Evolutionary conservation across 345 rosid species (phyloP), one percentile per base, ranked within the genome.

Genomic region (Rhodamnia rubescens): DNA sequence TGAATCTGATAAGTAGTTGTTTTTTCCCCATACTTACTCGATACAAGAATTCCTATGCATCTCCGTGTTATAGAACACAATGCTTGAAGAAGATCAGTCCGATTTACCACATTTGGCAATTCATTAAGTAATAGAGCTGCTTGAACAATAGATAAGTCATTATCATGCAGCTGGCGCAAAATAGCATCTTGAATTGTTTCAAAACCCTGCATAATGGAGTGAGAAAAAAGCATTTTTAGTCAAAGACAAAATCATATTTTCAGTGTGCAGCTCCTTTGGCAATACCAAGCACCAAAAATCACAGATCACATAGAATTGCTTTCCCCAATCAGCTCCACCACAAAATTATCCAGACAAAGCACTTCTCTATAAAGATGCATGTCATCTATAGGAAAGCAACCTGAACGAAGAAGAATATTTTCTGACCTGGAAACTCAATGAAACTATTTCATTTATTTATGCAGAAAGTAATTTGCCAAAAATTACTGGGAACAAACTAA

Each of bases 111-210:
- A 85, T 89, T 92, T 36, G 96, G 87, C 86, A 95, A 88, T 58
- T 92, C 94, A 83, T 93, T 92, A 57, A 97, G 59, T 83, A 95
- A 91, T 83, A 96, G 86, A 86, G 95, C 95, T 85, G 94, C 94
- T 88, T 86, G 90, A 88, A 97, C 95, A 81, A 97, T 94, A 83
- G 93, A 89, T 82, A 97, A 89, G 89, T 97, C 99, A 88, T 92
- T 93, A 90, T 97, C 99, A 78, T 86, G 89, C 86, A 97, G 94
- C 87, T 94, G 98, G 90, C 90, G 89, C 85, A 94, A 82, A 83
- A 97, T 85, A 44, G 92, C 94, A 90, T 94, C 97, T 88, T 90
- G 92, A 90, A 97, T 87, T 40, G 90, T 89, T 84, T 88, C 90
- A 86, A 95, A 89, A 85, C 90, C 93, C 99, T 97, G 95, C 81